Conservation (phyloP, 2,329 filamentous ascomycete species). For the Pseudogymnoascus sp. region DNA sequence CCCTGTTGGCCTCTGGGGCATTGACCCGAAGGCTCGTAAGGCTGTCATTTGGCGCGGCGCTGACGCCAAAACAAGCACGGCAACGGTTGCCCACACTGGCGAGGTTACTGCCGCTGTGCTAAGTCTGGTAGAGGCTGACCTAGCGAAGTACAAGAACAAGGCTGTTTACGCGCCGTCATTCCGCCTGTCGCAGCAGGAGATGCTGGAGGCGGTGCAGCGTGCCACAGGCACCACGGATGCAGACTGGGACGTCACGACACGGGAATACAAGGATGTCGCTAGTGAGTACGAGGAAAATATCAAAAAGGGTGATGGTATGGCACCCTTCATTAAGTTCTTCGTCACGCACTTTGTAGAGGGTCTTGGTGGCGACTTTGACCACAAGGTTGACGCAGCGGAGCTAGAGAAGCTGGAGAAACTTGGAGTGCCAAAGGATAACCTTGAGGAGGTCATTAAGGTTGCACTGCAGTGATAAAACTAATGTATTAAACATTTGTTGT, state of each 20-base stretch:
- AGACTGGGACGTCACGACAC: slow-evolving; percentile 18
- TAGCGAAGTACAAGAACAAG: slow-evolving; percentile 34
- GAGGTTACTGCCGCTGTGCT: slow-evolving; percentile 43
- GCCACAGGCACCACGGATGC: slow-evolving; percentile 20
- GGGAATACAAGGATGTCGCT: neutral
- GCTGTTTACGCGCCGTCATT: slow-evolving; percentile 37
- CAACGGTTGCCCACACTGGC: slow-evolving; percentile 43
- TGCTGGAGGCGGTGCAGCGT: slow-evolving; percentile 28
- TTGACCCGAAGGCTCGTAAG: slow-evolving; percentile 37
- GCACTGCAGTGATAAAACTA: neutral
- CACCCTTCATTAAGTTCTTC: slow-evolving; percentile 5
- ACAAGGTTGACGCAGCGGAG: slow-evolving; percentile 6
- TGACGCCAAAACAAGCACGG: slow-evolving; percentile 32
- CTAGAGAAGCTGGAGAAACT: slow-evolving; percentile 3
- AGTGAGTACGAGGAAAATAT: neutral
- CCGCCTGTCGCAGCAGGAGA: slow-evolving; percentile 40
- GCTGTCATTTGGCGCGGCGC: slow-evolving; percentile 45
- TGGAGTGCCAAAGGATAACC: neutral
- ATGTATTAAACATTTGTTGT: too few species aligned
- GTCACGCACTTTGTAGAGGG: slow-evolving; percentile 3
- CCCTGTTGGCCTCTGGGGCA: slow-evolving; percentile 35
- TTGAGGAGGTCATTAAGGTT: neutral
- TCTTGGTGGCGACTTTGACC: neutral
- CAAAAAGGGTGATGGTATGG: slow-evolving; percentile 2
- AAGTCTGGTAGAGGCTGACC: slow-evolving; percentile 30